These are phyloP conservation scores for Bolboschoenus planiculmis DNA, from an alignment of 176 grass and related monocot species.

Conservation along the genomic window DNA sequence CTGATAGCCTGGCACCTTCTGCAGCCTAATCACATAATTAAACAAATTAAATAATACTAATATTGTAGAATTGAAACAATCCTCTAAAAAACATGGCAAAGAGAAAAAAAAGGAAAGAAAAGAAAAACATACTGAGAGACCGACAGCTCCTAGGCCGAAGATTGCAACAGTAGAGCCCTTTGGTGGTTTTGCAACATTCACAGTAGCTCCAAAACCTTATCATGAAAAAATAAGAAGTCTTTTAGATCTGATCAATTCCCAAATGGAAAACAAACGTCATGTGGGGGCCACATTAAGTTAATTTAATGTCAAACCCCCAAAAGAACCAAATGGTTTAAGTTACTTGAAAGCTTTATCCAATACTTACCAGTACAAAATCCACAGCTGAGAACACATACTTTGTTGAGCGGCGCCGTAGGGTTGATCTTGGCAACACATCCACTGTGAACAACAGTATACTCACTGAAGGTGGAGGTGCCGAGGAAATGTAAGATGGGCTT, in stretches of 20 bases:
- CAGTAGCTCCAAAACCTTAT: conserved; percentile 61
- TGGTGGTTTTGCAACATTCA: conserved; percentile 72
- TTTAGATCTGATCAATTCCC: not conserved
- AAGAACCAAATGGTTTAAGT: not conserved
- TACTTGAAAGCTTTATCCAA: not conserved
- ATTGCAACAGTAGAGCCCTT: conserved; percentile 63
- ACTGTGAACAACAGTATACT: conserved; percentile 80
- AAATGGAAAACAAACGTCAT: not conserved
- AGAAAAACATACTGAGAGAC: conserved; percentile 55
- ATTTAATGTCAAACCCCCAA: not conserved
- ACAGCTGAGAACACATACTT: conserved; percentile 75
- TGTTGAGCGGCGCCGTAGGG: conserved; percentile 54
- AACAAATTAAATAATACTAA: conserved; percentile 1
- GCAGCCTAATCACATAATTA: conserved; percentile 44
- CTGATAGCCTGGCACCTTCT: conserved; percentile 66
- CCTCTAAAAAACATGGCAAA: not conserved
- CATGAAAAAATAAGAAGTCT: not conserved
- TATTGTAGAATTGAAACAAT: not conserved
- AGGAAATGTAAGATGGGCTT: conserved; percentile 77
- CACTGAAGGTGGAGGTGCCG: conserved; percentile 73
- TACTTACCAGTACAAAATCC: conserved; percentile 74
- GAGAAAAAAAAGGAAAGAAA: not conserved
- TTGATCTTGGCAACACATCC: conserved; percentile 85
- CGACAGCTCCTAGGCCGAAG: conserved; percentile 79
- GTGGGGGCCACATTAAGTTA: not conserved